A percentile compares a stretch with the other conserved stretches of the same genome.
Conservation (phyloP, 148 eudicot species). For the Heliosperma pusillum region DNA sequence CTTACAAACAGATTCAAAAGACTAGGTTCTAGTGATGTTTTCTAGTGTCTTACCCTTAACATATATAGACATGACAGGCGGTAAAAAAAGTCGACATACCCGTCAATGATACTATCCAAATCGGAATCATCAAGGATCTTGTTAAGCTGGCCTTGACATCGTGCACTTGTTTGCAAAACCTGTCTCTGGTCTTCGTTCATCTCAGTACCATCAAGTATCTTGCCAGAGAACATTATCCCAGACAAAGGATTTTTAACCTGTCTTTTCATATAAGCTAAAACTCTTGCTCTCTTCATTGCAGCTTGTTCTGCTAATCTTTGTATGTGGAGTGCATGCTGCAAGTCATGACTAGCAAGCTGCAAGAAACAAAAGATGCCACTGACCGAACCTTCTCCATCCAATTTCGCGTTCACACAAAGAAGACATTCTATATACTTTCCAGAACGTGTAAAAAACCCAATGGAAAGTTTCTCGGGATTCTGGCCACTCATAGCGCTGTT, state of each 20-base stretch:
- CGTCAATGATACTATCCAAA: conserved; percentile 79
- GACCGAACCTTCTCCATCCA: conserved; percentile 61
- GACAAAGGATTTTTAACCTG: conserved; percentile 76
- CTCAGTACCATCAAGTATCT: conserved; percentile 63
- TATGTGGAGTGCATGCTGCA: conserved; percentile 83
- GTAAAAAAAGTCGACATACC: conserved; percentile 40
- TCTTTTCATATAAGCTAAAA: conserved; percentile 64
- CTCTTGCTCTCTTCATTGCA: conserved; percentile 63
- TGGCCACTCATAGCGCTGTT: conserved; percentile 70
- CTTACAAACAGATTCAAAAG: too few relatives aligned
- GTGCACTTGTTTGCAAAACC: conserved; percentile 56
- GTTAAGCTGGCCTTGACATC: conserved; percentile 81
- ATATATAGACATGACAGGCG: not conserved
- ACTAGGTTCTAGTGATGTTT: too few relatives aligned
- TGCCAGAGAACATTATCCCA: conserved; percentile 68
- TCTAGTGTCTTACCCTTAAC: too few relatives aligned
- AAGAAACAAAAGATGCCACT: conserved; percentile 87
- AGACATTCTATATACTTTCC: conserved; percentile 75
- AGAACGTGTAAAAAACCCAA: conserved; percentile 63
- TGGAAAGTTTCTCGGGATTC: conserved; percentile 61
- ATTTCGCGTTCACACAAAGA: conserved; percentile 63
- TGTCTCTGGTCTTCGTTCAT: conserved; percentile 59
- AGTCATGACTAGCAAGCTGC: conserved; percentile 91
- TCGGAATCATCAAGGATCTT: conserved; percentile 83
- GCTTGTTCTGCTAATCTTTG: conserved; percentile 78